Percentiles rank a stretch among this genome's conserved stretches.
These are phyloP conservation scores for Suhomyces anneliseae DNA, from an alignment of 1,139 yeast genomes.

Conservation along the genomic window DNA sequence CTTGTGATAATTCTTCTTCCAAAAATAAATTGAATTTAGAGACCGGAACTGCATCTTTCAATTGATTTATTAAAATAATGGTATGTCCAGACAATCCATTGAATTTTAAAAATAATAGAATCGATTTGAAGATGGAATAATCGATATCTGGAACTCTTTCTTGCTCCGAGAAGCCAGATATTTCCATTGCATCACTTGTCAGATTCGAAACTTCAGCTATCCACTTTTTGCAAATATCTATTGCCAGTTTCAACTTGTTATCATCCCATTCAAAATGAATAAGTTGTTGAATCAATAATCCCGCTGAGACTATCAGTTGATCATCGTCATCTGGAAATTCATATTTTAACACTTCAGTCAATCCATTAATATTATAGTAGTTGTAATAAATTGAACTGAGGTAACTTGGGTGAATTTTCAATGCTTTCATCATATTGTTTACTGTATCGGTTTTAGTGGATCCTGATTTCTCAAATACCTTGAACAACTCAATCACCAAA, in stretches of 20 bases:
- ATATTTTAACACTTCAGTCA: slow-evolving; percentile 8
- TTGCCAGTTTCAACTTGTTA: slow-evolving; percentile 12
- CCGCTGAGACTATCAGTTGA: slow-evolving; percentile 17
- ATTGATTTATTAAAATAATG: slow-evolving; percentile 19
- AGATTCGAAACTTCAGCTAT: neutral
- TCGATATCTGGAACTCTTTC: slow-evolving; percentile 20
- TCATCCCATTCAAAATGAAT: slow-evolving; percentile 25
- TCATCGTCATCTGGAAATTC: neutral
- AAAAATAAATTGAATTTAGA: slow-evolving; percentile 12
- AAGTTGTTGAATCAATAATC: slow-evolving; percentile 21
- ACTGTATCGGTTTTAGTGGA: slow-evolving; percentile 14
- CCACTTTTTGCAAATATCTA: slow-evolving; percentile 14
- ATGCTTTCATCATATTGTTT: slow-evolving; percentile 16
- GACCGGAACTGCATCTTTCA: neutral
- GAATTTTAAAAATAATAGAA: slow-evolving; percentile 37
- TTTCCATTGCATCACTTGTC: neutral
- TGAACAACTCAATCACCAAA: slow-evolving; percentile 11
- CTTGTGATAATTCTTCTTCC: slow-evolving; percentile 17
- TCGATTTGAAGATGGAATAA: slow-evolving; percentile 26
- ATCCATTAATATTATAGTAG: slow-evolving; percentile 24
- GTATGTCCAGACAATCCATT: slow-evolving; percentile 34
- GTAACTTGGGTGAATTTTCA: slow-evolving; percentile 13
- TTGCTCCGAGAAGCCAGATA: neutral
- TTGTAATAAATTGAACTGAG: slow-evolving; percentile 18
- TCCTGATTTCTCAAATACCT: slow-evolving; percentile 15